Evolutionary conservation across 2,329 filamentous ascomycete genomes (phyloP).

Genomic region (Penicillium sp.): DNA sequence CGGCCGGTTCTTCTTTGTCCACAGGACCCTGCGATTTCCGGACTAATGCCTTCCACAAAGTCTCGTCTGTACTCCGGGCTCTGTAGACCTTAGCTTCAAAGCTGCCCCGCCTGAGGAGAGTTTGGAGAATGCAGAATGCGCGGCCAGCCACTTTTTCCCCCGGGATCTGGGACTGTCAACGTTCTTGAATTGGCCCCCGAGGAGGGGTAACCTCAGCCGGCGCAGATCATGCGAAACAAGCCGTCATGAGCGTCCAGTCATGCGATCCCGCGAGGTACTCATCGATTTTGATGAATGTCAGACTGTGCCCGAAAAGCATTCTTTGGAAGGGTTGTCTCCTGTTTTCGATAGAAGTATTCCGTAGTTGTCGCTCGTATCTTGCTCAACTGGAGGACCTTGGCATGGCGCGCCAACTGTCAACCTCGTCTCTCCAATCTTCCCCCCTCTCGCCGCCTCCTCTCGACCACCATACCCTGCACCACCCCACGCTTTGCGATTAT

Average conservation of each 20-base stretch:
- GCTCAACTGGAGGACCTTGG: background rate
- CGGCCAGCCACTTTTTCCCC: slow-evolving; percentile 15
- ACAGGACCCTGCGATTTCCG: slow-evolving; percentile 15
- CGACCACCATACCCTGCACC: slow-evolving; percentile 7
- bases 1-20: slow-evolving; percentile 5
- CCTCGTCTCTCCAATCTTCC: background rate
- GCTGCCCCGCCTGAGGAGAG: slow-evolving; percentile 15
- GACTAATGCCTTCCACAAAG: background rate
- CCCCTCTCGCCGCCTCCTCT: slow-evolving; percentile 4
- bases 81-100: background rate
- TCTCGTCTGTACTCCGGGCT: no score
- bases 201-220: slow-evolving; percentile 32
- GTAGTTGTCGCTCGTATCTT: background rate
- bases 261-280: slow-evolving; percentile 21
- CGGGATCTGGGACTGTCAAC: slow-evolving; percentile 8
- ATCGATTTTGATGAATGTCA: background rate
- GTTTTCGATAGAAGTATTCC: no score
- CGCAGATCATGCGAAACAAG: slow-evolving; percentile 33
- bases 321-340: background rate
- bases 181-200: slow-evolving; percentile 30
- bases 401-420: slow-evolving; percentile 10
- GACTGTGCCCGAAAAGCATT: background rate
- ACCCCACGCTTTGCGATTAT: slow-evolving; percentile 14
- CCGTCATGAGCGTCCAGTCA: slow-evolving; percentile 21
- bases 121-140: slow-evolving; percentile 29